A percentile compares a stretch with the other conserved stretches of the same genome.
phyloP scores from a whole-genome alignment of 176 grass and related monocot genomes.

The Triticum timopheevii region DNA sequence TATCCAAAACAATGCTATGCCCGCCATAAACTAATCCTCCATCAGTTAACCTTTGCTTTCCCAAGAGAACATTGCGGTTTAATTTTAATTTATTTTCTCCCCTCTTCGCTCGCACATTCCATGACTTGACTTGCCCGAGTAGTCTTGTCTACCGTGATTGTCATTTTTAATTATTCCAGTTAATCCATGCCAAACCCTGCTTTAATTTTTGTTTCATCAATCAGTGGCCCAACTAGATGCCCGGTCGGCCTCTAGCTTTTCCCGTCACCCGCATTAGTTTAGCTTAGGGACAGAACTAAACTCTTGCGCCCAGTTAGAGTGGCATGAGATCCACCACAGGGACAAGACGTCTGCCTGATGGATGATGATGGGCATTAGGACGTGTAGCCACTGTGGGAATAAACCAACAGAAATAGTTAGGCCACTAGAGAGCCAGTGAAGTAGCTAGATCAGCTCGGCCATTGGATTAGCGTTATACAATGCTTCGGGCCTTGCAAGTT shows the following conservation, averaged over 20 bases:
- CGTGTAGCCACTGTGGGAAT: conserved; percentile 36
- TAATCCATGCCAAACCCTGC: conserved; percentile 42
- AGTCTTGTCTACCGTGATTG: conserved; percentile 30
- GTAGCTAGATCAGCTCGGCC: not conserved
- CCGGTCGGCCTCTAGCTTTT: conserved; percentile 28
- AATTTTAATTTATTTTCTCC: conserved; percentile 1
- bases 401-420: conserved; percentile 34
- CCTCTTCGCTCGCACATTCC: conserved; percentile 35
- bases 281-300: not conserved
- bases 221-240: conserved; percentile 34
- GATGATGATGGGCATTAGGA: not conserved
- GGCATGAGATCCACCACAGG: conserved; percentile 17
- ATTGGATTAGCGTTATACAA: not conserved
- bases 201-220: conserved; percentile 1
- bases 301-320: conserved; percentile 36
- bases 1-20: conserved; percentile 38
- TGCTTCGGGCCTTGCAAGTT: conserved; percentile 1
- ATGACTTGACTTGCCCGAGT: conserved; percentile 51
- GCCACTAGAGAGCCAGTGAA: conserved; percentile 26
- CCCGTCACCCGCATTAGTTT: conserved; percentile 20
- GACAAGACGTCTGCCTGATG: not conserved
- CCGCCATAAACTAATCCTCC: not conserved
- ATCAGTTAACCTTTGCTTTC: conserved; percentile 20
- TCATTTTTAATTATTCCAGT: conserved; percentile 26
- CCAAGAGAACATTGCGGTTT: conserved; percentile 24